These are phyloP conservation scores for Gossypium schwendimanii DNA, from an alignment of 441 rosid species.

Conservation along the genomic window DNA sequence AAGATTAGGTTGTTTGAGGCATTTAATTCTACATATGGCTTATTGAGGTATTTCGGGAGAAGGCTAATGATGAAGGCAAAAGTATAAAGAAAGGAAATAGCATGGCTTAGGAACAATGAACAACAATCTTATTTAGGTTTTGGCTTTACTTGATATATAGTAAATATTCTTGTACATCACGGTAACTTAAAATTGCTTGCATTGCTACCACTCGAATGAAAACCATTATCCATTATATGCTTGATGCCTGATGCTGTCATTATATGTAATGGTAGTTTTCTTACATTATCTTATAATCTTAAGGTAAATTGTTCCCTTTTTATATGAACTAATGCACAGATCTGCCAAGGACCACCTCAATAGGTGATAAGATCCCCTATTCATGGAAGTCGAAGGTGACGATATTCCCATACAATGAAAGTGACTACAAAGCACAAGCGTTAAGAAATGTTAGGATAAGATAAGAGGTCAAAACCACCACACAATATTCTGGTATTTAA, in stretches of 20 bases:
- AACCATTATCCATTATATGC: no score
- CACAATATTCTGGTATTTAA: not conserved
- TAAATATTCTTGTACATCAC: no score
- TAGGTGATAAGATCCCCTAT: not conserved
- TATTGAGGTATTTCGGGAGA: not conserved
- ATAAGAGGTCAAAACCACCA: not conserved
- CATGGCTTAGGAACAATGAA: not conserved
- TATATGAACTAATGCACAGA: not conserved
- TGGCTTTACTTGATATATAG: not conserved
- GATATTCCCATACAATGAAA: not conserved
- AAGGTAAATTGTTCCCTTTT: no score
- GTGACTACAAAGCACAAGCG: not conserved
- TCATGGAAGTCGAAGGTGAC: not conserved
- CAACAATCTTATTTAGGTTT: not conserved
- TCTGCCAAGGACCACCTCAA: not conserved
- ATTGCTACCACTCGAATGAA: not conserved
- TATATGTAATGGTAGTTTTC: no score
- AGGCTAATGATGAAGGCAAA: not conserved
- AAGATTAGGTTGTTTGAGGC: not conserved
- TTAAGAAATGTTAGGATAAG: not conserved
- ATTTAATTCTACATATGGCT: not conserved
- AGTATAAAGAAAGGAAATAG: not conserved
- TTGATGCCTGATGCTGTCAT: no score
- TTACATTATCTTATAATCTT: no score
- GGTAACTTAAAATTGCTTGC: not conserved